These are phyloP conservation scores for Intubia oerlemansii DNA, from an alignment of 2,329 filamentous ascomycete genomes.

Conservation along the genomic window DNA sequence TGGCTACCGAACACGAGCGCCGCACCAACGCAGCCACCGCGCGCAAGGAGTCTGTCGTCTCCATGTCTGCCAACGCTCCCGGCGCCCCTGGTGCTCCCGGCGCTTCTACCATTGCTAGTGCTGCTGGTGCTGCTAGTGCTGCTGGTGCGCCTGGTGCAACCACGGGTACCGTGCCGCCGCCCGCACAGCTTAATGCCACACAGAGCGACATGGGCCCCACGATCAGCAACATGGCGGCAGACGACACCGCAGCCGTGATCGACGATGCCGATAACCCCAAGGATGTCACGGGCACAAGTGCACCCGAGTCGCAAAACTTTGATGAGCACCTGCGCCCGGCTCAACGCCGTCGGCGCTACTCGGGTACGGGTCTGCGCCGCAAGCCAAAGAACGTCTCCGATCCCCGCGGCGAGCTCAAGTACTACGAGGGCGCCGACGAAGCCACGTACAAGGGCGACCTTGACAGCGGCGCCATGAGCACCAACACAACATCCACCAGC, in stretches of 20 bases:
- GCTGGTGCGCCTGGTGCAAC: no score
- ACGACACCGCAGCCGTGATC: background rate
- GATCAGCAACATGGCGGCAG: background rate
- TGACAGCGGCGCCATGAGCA: slow-evolving; percentile 5
- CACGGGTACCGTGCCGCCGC: background rate
- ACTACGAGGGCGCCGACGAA: slow-evolving; percentile 77
- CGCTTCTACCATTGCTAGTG: no score
- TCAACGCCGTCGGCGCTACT: slow-evolving; percentile 50
- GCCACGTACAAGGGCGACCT: no score
- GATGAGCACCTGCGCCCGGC: slow-evolving; percentile 18
- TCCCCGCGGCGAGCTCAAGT: slow-evolving; percentile 60
- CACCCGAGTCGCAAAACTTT: slow-evolving; percentile 37
- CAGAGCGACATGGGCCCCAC: slow-evolving; percentile 5
- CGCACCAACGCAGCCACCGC: slow-evolving; percentile 1
- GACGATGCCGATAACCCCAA: slow-evolving; percentile 12
- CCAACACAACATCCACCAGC: slow-evolving; percentile 5
- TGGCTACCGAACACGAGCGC: slow-evolving; percentile 9
- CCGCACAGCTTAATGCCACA: slow-evolving; percentile 2
- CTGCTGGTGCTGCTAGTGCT: no score
- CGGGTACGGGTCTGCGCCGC: slow-evolving; percentile 59
- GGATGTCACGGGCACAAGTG: slow-evolving; percentile 41
- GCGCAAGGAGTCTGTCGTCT: no score
- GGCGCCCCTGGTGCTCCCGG: no score
- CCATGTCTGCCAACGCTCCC: no score
- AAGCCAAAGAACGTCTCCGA: slow-evolving; percentile 53